Percentiles rank a stretch among this genome's conserved stretches.
Conservation (phyloP, 208 protist genomes). For the Acanthamoeba royreba region DNA sequence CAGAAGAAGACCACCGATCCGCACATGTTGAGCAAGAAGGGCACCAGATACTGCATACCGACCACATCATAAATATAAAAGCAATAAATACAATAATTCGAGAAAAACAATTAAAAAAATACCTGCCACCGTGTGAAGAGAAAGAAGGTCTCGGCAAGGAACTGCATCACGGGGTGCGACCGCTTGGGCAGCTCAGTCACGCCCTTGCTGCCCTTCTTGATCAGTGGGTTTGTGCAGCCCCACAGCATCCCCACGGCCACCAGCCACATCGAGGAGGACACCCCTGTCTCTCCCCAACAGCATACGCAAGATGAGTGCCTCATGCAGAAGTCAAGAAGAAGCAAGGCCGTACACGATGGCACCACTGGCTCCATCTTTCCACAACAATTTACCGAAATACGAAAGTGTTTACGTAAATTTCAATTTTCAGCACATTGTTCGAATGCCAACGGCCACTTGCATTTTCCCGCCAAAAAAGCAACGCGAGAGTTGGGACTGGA, state of each 20-base stretch:
- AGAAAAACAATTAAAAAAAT: neutral
- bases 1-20: neutral
- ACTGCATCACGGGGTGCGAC: neutral
- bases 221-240: constrained; percentile 16
- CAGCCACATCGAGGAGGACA: neutral
- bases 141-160: neutral
- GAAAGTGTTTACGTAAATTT: too few species aligned
- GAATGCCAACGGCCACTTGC: too few species aligned
- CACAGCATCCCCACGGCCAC: neutral
- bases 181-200: neutral
- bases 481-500: too few species aligned
- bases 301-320: too few species aligned
- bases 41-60: neutral
- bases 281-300: too few species aligned
- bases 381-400: too few species aligned
- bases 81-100: too few species aligned
- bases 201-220: neutral
- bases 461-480: too few species aligned
- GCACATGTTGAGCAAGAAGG: neutral
- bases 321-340: too few species aligned
- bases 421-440: too few species aligned
- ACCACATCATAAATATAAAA: neutral
- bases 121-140: neutral
- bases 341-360: too few species aligned
- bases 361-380: too few species aligned